These are phyloP conservation scores for Fomitiporia mediterranea DNA, from an alignment of 1,284 basidiomycete genomes.

Conservation along the genomic window DNA sequence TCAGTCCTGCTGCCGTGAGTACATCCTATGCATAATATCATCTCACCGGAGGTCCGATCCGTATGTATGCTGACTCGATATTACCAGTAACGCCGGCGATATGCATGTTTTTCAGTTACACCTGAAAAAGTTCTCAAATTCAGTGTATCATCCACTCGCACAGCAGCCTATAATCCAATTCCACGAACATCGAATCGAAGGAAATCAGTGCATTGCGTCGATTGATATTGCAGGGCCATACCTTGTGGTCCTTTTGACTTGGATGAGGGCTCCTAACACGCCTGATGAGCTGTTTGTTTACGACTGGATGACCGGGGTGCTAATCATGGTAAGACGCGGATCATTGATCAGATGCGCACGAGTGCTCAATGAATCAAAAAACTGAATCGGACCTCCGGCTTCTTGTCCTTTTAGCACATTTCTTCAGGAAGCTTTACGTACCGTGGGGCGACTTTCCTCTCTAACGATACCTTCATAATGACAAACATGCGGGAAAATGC, in stretches of 20 bases:
- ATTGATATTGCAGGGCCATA: constrained; percentile 46
- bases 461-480: constrained; percentile 16
- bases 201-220: constrained; percentile 24
- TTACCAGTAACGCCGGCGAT: constrained; percentile 27
- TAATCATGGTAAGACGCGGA: constrained; percentile 20
- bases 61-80: background rate
- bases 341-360: constrained; percentile 32
- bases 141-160: constrained; percentile 38
- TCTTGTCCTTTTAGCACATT: constrained; percentile 8
- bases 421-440: constrained; percentile 16
- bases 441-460: constrained; percentile 16
- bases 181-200: constrained; percentile 26
- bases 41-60: constrained; percentile 26
- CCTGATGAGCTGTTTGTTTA: constrained; percentile 19
- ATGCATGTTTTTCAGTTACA: constrained; percentile 9
- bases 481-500: constrained; percentile 18
- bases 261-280: constrained; percentile 21
- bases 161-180: constrained; percentile 32
- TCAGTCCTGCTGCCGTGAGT: constrained; percentile 10
- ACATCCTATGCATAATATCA: background rate
- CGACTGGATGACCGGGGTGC: constrained; percentile 13
- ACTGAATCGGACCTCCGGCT: background rate
- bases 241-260: constrained; percentile 39
- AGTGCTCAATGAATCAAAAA: constrained; percentile 1
- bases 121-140: constrained; percentile 33